Evolutionary conservation across 345 rosid genomes (phyloP).

Genomic region (Linum lewisii): DNA sequence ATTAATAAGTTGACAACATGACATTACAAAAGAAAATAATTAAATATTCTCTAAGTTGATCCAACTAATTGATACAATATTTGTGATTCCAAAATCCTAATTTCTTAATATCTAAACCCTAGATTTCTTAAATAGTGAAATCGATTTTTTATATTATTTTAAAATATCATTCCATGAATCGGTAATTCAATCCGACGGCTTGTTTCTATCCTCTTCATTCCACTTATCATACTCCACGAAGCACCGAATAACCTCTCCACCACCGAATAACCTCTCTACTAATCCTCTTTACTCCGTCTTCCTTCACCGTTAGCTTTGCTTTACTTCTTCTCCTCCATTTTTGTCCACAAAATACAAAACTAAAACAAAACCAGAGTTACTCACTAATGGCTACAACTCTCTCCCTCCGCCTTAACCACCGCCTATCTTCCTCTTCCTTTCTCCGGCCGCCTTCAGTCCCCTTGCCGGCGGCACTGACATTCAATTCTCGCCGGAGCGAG

Average conservation of each 20-base stretch:
- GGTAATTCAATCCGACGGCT: background rate
- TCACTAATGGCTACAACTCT: slow-evolving; percentile 33
- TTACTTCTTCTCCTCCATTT: background rate
- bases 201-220: background rate
- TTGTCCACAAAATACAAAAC: background rate
- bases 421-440: slow-evolving; percentile 20
- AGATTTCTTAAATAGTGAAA: no score
- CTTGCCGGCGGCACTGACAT: slow-evolving; percentile 7
- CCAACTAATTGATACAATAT: no score
- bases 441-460: slow-evolving; percentile 22
- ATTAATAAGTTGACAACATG: no score
- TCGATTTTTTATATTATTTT: no score
- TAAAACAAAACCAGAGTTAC: no score
- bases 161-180: no score
- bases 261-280: background rate
- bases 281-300: background rate
- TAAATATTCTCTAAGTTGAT: no score
- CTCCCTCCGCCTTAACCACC: slow-evolving; percentile 61
- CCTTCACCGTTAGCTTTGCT: background rate
- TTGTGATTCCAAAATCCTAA: no score
- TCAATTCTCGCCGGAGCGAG: slow-evolving; percentile 22
- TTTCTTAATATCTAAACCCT: no score
- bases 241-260: background rate
- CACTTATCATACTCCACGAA: background rate
- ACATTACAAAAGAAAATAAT: no score